Evolutionary conservation across 2,329 filamentous ascomycete genomes (phyloP).

Genomic region (Penicillium sumatraense): DNA sequence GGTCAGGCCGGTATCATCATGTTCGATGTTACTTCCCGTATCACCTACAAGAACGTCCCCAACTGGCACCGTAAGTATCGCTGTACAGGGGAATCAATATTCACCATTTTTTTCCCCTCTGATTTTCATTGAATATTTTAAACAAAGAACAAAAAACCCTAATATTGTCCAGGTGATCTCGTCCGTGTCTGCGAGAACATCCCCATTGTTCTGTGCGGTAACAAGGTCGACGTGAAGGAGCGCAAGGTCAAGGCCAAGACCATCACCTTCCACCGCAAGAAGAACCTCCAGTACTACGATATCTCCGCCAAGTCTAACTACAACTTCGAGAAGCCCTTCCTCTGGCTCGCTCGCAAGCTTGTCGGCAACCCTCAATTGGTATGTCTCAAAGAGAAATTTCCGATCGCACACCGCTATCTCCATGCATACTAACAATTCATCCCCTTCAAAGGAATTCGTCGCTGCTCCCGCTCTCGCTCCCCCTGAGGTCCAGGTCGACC

Average conservation of each 20-base stretch:
- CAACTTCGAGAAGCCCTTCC: conserved; percentile 99
- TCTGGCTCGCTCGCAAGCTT: conserved; percentile 98
- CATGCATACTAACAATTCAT: conserved; percentile 21
- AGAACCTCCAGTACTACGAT: conserved; percentile 99
- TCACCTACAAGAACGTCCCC: conserved; percentile 99
- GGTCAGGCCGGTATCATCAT: conserved; percentile 99
- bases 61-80: conserved; percentile 97
- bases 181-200: conserved; percentile 99
- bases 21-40: conserved; percentile 99
- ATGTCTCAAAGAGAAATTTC: conserved; percentile 43
- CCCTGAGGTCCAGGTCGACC: conserved; percentile 87
- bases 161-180: conserved; percentile 72
- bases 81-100: no score
- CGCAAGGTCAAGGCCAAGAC: conserved; percentile 99
- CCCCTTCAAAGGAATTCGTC: conserved; percentile 78
- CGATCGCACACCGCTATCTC: conserved; percentile 24
- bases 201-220: conserved; percentile 95
- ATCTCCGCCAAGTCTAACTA: conserved; percentile 99
- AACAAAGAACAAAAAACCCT: background rate
- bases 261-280: conserved; percentile 99
- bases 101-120: no score
- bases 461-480: conserved; percentile 93
- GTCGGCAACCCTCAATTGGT: conserved; percentile 89
- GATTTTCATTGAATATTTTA: background rate
- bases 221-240: conserved; percentile 99